Conservation (phyloP, 169 alveolate genomes). For the Eimeria maxima region DNA sequence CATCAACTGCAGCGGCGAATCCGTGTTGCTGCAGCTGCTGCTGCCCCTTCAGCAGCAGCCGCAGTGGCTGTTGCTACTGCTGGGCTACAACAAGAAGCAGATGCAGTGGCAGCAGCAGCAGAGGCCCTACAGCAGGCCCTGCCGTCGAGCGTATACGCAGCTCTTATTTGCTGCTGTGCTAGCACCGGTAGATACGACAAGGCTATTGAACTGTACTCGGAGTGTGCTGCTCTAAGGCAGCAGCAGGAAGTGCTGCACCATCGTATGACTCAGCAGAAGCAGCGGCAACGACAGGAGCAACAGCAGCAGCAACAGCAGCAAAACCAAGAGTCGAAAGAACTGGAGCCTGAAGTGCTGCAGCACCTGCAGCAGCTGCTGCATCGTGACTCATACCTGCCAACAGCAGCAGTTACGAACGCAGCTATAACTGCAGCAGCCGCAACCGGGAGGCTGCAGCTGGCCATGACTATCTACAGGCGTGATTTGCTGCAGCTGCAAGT, state of each 20-base stretch:
- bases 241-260: constrained; percentile 74
- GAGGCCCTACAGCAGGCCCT: constrained; percentile 56
- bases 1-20: constrained; percentile 74
- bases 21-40: constrained; percentile 74
- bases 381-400: constrained; percentile 65
- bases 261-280: constrained; percentile 36
- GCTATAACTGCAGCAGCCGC: constrained; percentile 74
- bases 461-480: constrained; percentile 57
- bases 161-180: constrained; percentile 67
- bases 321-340: constrained; percentile 31
- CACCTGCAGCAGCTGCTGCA: constrained; percentile 77
- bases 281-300: background rate
- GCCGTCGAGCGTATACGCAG: constrained; percentile 57
- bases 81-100: constrained; percentile 39
- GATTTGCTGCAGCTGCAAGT: constrained; percentile 54
- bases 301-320: constrained; percentile 58
- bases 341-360: constrained; percentile 66
- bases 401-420: constrained; percentile 39
- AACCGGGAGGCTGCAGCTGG: constrained; percentile 74
- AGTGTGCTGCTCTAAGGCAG: constrained; percentile 12
- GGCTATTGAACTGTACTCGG: constrained; percentile 55
- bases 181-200: constrained; percentile 64
- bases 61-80: constrained; percentile 49
- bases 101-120: constrained; percentile 55
- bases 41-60: constrained; percentile 70